Conservation (phyloP, 768 basidiomycete genomes). For the Mycena metata region DNA sequence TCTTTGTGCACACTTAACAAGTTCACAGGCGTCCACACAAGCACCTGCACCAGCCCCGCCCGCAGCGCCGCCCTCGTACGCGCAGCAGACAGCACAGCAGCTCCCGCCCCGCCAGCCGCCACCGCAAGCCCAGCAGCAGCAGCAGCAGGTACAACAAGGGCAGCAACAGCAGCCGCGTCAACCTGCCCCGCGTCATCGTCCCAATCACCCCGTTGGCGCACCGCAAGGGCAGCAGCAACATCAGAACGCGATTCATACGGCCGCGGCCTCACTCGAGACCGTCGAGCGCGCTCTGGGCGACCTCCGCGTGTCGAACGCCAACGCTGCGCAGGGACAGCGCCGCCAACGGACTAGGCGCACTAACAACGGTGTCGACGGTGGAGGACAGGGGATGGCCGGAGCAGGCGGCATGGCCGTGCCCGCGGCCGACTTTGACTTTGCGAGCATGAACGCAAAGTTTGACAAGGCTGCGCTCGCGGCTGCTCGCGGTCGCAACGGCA, state of each 20-base stretch:
- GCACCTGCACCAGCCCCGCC: constrained; percentile 19
- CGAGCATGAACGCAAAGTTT: constrained; percentile 81
- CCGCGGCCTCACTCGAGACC: constrained; percentile 80
- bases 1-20: not conserved
- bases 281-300: constrained; percentile 69
- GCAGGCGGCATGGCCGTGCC: constrained; percentile 56
- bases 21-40: constrained; percentile 27
- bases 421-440: constrained; percentile 85
- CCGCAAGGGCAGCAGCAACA: constrained; percentile 40
- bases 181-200: constrained; percentile 47
- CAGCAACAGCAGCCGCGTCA: constrained; percentile 43
- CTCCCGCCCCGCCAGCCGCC: constrained; percentile 24
- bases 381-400: too few species aligned
- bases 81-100: constrained; percentile 33
- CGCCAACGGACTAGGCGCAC: constrained; percentile 27
- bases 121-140: constrained; percentile 22
- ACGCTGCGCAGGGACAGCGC: constrained; percentile 20
- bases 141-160: constrained; percentile 26
- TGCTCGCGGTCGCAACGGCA: constrained; percentile 23
- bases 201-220: constrained; percentile 31
- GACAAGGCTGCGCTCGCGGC: constrained; percentile 75
- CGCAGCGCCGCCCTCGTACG: constrained; percentile 27
- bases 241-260: constrained; percentile 73
- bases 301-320: constrained; percentile 56
- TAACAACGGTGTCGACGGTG: not conserved